These are phyloP conservation scores for Populus hybrid DNA, from an alignment of 441 rosid species.

Conservation along the genomic window DNA sequence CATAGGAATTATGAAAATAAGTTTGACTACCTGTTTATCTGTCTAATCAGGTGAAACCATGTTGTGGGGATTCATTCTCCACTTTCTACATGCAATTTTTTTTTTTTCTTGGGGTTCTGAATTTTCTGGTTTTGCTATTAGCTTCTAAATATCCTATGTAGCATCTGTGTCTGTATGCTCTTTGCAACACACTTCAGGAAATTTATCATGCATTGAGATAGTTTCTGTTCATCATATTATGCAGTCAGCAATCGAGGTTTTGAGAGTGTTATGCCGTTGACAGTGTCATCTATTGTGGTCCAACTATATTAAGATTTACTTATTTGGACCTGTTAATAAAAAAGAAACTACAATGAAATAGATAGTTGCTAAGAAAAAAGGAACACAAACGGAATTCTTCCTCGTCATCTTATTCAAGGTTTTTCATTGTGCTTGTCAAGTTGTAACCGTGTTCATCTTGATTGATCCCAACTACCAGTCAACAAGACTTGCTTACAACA, in stretches of 20 bases:
- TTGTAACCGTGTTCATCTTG: neutral
- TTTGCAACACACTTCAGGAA: conserved; percentile 3
- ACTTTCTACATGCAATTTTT: neutral
- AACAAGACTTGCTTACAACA: neutral
- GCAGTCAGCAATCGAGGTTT: neutral
- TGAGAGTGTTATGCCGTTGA: neutral
- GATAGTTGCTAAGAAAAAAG: neutral
- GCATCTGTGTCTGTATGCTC: neutral
- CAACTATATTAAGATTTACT: neutral
- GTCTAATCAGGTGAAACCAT: neutral
- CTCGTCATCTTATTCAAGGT: neutral
- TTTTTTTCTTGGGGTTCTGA: neutral
- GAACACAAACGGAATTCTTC: too few relatives aligned
- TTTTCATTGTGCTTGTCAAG: neutral
- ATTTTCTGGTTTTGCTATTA: conserved; percentile 4
- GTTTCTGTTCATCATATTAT: neutral
- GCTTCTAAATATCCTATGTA: neutral
- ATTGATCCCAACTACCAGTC: neutral
- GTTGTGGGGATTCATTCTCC: neutral
- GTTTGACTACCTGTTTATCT: too few relatives aligned
- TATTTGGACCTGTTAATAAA: neutral
- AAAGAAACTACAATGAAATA: neutral
- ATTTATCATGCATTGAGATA: neutral
- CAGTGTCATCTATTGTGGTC: neutral
- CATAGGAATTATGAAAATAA: neutral